Conservation (phyloP, 192 early-diverging fungal genomes). For the Backusella tarrabulga region DNA sequence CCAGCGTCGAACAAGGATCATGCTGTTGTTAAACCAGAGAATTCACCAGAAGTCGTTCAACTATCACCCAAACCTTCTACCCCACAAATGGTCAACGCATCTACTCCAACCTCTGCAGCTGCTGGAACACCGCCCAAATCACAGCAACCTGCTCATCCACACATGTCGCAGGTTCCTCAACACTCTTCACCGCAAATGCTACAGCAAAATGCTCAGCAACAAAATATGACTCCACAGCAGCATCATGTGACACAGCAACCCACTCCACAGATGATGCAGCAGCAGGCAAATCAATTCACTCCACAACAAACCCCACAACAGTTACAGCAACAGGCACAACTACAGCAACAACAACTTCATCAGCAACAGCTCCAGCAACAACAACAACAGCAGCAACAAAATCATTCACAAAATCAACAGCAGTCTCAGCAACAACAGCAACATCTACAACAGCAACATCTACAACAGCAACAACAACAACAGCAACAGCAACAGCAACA, state of each 20-base stretch:
- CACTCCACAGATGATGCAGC: no score
- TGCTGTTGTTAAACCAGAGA: background rate
- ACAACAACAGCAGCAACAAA: background rate
- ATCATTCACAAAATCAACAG: background rate
- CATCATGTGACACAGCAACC: background rate
- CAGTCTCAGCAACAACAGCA: slow-evolving; percentile 8
- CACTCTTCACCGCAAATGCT: background rate
- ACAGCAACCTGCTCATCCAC: background rate
- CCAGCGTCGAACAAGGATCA: background rate
- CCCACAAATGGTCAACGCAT: background rate
- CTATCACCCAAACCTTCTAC: slow-evolving; percentile 6
- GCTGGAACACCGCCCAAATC: slow-evolving; percentile 29
- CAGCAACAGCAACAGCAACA: slow-evolving; percentile 9
- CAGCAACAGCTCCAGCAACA: background rate
- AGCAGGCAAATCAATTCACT: no score
- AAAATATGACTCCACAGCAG: background rate
- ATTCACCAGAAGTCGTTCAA: background rate
- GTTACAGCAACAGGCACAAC: background rate
- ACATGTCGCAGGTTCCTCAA: background rate
- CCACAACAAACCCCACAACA: background rate
- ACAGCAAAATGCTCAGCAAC: background rate
- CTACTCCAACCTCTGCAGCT: background rate
- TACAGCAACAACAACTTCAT: background rate
- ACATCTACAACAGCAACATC: slow-evolving; percentile 10
- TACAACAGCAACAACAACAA: background rate